Evolutionary conservation across 352 stramenopile genomes (phyloP).

Genomic region (Plasmopara muralis): DNA sequence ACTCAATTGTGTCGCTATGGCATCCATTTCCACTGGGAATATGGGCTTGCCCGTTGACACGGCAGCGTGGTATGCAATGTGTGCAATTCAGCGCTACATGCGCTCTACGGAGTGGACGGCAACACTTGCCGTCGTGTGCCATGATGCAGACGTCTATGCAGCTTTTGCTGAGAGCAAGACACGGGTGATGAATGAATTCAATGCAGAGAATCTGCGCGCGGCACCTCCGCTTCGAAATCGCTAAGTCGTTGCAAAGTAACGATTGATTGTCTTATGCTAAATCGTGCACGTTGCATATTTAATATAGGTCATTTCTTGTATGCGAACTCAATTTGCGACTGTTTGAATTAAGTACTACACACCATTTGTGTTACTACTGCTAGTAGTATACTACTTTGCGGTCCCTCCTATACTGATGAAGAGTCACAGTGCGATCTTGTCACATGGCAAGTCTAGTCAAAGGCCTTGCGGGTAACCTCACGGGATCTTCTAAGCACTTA

Average conservation of each 20-base stretch:
- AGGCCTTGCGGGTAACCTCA: too few relatives aligned
- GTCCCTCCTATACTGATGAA: too few relatives aligned
- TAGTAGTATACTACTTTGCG: too few relatives aligned
- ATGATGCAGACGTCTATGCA: slow-evolving; percentile 32
- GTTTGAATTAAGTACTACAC: too few relatives aligned
- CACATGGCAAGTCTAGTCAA: too few relatives aligned
- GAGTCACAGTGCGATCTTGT: too few relatives aligned
- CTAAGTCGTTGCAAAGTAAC: neutral
- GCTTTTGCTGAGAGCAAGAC: slow-evolving; percentile 31
- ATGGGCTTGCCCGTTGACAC: slow-evolving; percentile 34
- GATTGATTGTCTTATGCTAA: too few relatives aligned
- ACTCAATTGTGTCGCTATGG: slow-evolving; percentile 42
- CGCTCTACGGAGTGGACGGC: slow-evolving; percentile 38
- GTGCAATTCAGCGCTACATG: slow-evolving; percentile 46
- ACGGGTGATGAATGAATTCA: slow-evolving; percentile 19
- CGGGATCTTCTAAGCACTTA: too few relatives aligned
- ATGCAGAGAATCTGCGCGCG: slow-evolving; percentile 3
- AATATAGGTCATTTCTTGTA: too few relatives aligned
- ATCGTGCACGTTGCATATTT: too few relatives aligned
- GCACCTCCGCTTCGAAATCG: neutral
- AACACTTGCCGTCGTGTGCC: slow-evolving; percentile 45
- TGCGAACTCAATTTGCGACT: too few relatives aligned
- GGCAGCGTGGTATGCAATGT: slow-evolving; percentile 36
- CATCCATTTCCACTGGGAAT: slow-evolving; percentile 65
- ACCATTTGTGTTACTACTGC: too few relatives aligned